Base-by-base conservation (phyloP, 148 eudicot genomes). In the Euryodendron excelsum region DNA sequence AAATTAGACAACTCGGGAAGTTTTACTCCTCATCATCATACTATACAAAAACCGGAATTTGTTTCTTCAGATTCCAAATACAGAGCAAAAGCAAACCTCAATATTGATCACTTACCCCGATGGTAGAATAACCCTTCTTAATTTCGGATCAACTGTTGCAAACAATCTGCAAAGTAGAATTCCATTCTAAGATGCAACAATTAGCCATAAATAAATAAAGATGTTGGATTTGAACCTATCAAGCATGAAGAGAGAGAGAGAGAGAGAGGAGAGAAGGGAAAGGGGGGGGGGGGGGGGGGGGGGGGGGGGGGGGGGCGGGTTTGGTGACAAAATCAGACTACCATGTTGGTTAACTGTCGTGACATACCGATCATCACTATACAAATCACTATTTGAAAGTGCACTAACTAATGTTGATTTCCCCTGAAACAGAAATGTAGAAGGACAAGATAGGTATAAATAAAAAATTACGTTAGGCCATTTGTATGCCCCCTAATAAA, bases 61-160 rank as follows among this genome's bases (percentile, higher is more conserved):
- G 36, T 36, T 17, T 53, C 36, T 53, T 48, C 15, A 53, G 6
- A 37, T 37, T 33, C 25, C 23, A 1, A 36, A 56, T 28, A 25
- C 18, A 62, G 39, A 73, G 44, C 48, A 71, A 41, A 75, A 34
- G 30, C 10, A 52, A 47, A n/a, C 56, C 48, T 62, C 48, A 41
- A 23, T 48, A 41, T 27, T 47, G 81, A 75, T 67, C 5, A 65
- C 31, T 83, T 96, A 93, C 99, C 98, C 98, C 64, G 99, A 93
- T 77, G 98, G 96, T 78, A 96, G 98, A 69, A 86, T 78, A 37
- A 93, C 93, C 77, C 94, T 84, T 82, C 97, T 88, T 53, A 93
- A 79, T 86, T 90, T 89, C 5, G 98, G 94, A 82, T 96, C 99
- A 47, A 93, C 99, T 27, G 99, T 95, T 21, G 98, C 99, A 89